phyloP scores from a whole-genome alignment of 78 protist genomes.

The Dictyostelium discoideum region dicty_2.7 NC_007090.3:3626501-3627000 shows the following conservation, averaged over 20 bases:
- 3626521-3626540: conserved; percentile 4
- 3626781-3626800: background rate
- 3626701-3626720: background rate
- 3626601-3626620: background rate
- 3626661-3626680: no score
- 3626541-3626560: background rate
- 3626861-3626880: conserved; percentile 38
- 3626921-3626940: no score
- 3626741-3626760: background rate
- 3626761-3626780: background rate
- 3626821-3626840: background rate
- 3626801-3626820: background rate
- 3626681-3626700: background rate
- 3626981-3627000: background rate
- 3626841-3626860: conserved; percentile 17
- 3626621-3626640: background rate
- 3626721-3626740: background rate
- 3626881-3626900: conserved; percentile 47
- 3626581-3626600: background rate
- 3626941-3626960: no score
- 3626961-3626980: background rate
- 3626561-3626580: conserved; percentile 25
- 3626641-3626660: background rate
- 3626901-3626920: conserved; percentile 12
- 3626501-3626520: conserved; percentile 50